phyloP scores from a whole-genome alignment of 768 basidiomycete species.

The Daedaleopsis nitida region DNA sequence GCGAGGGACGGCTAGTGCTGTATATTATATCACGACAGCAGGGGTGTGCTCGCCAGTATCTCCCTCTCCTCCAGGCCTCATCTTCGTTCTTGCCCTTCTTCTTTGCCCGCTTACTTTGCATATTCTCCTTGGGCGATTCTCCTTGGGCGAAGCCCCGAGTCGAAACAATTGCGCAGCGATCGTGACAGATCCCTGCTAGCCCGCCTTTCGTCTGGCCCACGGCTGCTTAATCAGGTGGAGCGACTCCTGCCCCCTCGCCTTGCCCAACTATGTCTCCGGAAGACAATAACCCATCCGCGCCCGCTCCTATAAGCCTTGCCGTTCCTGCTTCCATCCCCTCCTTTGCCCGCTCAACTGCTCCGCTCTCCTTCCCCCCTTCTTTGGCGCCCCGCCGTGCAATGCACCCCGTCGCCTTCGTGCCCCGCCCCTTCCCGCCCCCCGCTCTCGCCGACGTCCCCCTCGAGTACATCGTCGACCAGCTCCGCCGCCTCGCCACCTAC shows the following conservation, averaged over 20 bases:
- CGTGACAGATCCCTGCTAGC: constrained; percentile 17
- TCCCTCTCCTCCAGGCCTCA: constrained; percentile 2
- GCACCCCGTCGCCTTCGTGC: constrained; percentile 43
- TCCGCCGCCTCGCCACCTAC: constrained; percentile 62
- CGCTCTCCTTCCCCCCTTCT: constrained; percentile 16
- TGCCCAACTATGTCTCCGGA: constrained; percentile 27
- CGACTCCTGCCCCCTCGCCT: constrained; percentile 8
- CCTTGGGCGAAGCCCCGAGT: constrained; percentile 12
- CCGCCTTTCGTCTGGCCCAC: constrained; percentile 23
- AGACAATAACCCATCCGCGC: constrained; percentile 25
- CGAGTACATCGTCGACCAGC: constrained; percentile 72
- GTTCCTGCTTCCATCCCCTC: constrained; percentile 6
- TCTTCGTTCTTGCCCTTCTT: constrained; percentile 11
- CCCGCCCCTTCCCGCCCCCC: constrained; percentile 65
- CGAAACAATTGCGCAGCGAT: constrained; percentile 19
- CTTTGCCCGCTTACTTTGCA: constrained; percentile 4
- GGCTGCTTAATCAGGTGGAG: constrained; percentile 22
- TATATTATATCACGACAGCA: constrained; percentile 18
- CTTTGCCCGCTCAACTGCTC: constrained; percentile 21
- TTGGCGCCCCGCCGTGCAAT: constrained; percentile 27
- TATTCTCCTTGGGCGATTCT: constrained; percentile 2
- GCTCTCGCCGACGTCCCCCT: constrained; percentile 63
- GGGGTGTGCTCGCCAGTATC: constrained; percentile 1
- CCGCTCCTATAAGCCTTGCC: constrained; percentile 22
- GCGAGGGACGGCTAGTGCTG: constrained; percentile 14